Evolutionary conservation across 2,329 filamentous ascomycete genomes (phyloP), one percentile per base, ranked within the genome.

Genomic region (Calonectria honghensis): DNA sequence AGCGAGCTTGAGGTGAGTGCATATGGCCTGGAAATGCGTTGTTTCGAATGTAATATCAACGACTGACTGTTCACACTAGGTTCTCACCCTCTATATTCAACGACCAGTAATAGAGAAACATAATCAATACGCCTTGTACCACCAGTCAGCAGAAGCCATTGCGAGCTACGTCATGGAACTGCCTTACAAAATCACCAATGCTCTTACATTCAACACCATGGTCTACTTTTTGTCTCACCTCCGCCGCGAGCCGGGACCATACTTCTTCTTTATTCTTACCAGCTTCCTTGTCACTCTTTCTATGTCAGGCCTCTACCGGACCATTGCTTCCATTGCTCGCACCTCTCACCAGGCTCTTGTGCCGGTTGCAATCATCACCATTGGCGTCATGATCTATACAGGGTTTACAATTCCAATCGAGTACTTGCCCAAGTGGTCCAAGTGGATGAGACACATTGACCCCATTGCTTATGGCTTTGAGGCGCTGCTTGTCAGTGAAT

Each of bases 391-490:
- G 48, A 78, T 83, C 7, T 84, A 80, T 80, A 91, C 90, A 3
- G 90, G 88, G 73, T 90, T 92, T 75, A 80, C 84, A 10, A 84
- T 87, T n/a, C 81, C 82, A 0, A 72, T 80, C 14, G 68, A 79
- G 11, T 78, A 82, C 80, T 93, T 91, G 90, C 86, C 90, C 31
- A 89, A 88, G 1, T 94, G 92, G 91, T 90, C 89, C 51, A 85
- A 90, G 48, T 94, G 93, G 93, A 91, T 94, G 75, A 91, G 90
- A 75, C 93, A 92, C 77, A 83, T 93, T 57, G 89, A 93, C 73
- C 91, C 92, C 2, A 88, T 94, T 16, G 89, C 88, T 1, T 94
- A 94, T 75, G 91, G 88, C 0, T 94, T 93, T 79, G 92, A 94
- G 78, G 85, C 88, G 2, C 84, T 93, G 45, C 91, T 93, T 89